A percentile compares a stretch with the other conserved stretches of the same genome.
Evolutionary conservation across 2,329 filamentous ascomycete species (phyloP).

Genomic region (Trichophyton schoenleinii): DNA sequence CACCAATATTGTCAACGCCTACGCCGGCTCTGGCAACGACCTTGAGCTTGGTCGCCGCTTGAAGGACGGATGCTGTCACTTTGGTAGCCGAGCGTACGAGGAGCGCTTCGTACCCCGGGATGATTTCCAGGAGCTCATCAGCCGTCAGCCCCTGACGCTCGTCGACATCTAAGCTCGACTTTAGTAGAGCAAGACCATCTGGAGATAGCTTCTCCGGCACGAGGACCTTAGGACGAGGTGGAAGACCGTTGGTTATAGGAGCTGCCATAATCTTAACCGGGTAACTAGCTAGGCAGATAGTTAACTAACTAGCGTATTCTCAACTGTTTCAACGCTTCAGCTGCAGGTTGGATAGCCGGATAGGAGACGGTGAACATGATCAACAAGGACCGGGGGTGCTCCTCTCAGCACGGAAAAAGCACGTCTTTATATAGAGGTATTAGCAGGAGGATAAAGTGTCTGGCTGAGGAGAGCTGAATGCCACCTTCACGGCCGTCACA

Average conservation of each 20-base stretch:
- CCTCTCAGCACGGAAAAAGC: no score
- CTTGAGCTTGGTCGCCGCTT: conserved; percentile 54
- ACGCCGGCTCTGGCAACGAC: conserved; percentile 72
- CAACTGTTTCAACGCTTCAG: background rate
- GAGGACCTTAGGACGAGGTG: conserved; percentile 43
- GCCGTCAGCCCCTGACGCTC: conserved; percentile 50
- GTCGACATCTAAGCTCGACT: conserved; percentile 56
- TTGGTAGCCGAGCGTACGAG: conserved; percentile 74
- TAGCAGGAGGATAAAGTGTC: no score
- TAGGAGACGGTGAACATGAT: no score
- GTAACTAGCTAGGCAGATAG: background rate
- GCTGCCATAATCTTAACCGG: background rate
- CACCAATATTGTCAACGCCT: conserved; percentile 65
- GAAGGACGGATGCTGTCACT: conserved; percentile 56
- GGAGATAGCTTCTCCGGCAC: conserved; percentile 69
- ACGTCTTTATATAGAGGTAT: no score
- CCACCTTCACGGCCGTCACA: background rate
- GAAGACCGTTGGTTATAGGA: background rate
- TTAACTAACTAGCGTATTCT: background rate
- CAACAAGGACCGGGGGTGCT: no score
- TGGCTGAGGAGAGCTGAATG: no score
- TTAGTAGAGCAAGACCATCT: conserved; percentile 61
- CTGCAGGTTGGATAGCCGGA: no score
- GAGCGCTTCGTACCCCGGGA: conserved; percentile 60
- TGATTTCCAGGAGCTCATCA: conserved; percentile 52